These are phyloP conservation scores for Alternaria dauci DNA, from an alignment of 2,329 filamentous ascomycete genomes.

Conservation along the genomic window DNA sequence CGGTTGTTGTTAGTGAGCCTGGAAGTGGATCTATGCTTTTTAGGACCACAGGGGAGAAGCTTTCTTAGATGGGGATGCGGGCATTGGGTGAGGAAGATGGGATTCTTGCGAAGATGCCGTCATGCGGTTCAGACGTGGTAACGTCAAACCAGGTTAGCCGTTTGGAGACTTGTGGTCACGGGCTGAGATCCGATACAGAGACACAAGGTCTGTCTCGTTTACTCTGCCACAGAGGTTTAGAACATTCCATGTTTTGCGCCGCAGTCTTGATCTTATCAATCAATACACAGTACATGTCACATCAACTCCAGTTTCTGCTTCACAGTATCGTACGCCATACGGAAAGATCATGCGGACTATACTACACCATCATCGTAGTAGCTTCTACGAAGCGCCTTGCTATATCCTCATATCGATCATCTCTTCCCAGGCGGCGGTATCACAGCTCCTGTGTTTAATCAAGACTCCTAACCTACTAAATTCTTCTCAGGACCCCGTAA, in stretches of 20 bases:
- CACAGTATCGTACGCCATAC: not conserved
- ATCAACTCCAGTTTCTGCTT: not conserved
- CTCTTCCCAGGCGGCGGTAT: not conserved
- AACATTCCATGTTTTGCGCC: not conserved
- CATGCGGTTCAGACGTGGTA: not conserved
- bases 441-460: not conserved
- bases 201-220: not conserved
- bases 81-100: not conserved
- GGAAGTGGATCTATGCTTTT: constrained; percentile 69
- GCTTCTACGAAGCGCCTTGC: not conserved
- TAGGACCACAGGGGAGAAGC: constrained; percentile 43
- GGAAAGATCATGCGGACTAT: not conserved
- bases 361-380: not conserved
- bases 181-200: not conserved
- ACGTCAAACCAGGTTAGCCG: not conserved
- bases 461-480: too few species aligned
- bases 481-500: not conserved
- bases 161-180: not conserved
- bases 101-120: too few species aligned
- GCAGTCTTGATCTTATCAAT: not conserved
- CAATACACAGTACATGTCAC: not conserved
- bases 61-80: constrained; percentile 26
- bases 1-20: constrained; percentile 89
- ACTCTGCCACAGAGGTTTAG: not conserved
- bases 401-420: not conserved